Evolutionary conservation across 2,329 filamentous ascomycete genomes (phyloP), one percentile per base, ranked within the genome.

Genomic region (Chaetothyriales sp.): DNA sequence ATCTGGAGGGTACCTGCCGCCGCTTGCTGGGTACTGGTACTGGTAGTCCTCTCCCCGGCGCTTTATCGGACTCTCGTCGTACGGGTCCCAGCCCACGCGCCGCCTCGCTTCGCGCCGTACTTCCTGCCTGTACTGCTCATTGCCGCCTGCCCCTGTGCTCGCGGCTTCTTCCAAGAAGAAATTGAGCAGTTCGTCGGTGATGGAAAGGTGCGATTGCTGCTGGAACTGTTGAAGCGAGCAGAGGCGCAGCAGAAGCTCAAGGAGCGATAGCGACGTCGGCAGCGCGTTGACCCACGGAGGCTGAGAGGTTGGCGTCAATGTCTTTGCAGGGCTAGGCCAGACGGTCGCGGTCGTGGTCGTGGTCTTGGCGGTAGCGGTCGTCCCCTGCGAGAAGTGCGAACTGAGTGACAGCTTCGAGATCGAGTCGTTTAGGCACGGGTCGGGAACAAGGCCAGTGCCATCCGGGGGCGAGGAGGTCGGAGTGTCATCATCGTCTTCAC

Each of bases 191-290:
- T 95, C 86, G 64, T 95, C 89, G 1, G 86, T 86, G 55, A 94
- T 92, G 5, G 87, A 80, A n/a, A 95, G 77, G 62, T 95, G 89
- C 0, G 86, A 89, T 43, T 81, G 78, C 72, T 95, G 89, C 64
- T 94, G 86, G 66, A 92, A 94, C 70, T 95, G 88, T 64, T 95
- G 89, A 13, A 95, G 77, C 19, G 88, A 87, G 4, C 85, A 83
- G 46, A 95, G 77, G 44, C 90, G 86, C 46, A 95, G 78, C 29
- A 95, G 74, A 73, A 90, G 92, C 67, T 95, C 89, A 50, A 95
- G 78, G 7, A 95, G 77, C 1, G 89, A 95, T 5, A 87, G 73
- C 0, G 80, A 85, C 1, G 81, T 83, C 50, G 77, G 78, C 59
- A 85, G 77, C 28, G 70, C 67, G 51, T 70, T 70, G 48, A 72